Evolutionary conservation across 495 filamentous ascomycete genomes (phyloP).

Genomic region (Venustampulla echinocandica): DNA sequence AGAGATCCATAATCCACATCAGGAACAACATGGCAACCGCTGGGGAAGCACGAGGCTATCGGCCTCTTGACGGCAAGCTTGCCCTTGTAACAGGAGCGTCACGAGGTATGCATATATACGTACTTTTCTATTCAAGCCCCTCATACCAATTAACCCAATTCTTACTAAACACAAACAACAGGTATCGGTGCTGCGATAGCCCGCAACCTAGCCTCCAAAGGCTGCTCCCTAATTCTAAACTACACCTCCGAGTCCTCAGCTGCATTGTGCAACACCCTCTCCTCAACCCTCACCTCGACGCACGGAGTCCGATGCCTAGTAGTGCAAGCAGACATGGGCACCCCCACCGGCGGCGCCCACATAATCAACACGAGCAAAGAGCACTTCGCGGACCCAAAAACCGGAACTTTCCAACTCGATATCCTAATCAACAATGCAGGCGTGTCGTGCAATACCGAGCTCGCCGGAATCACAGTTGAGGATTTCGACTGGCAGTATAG

Average conservation of each 20-base stretch:
- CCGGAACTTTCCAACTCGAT: slow-evolving; percentile 57
- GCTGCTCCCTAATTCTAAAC: slow-evolving; percentile 58
- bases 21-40: too few relatives aligned
- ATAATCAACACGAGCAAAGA: slow-evolving; percentile 29
- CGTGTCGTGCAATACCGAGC: slow-evolving; percentile 47
- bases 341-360: slow-evolving; percentile 26
- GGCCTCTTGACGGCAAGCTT: slow-evolving; percentile 55
- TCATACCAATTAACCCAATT: too few relatives aligned
- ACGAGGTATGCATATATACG: slow-evolving; percentile 41
- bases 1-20: too few relatives aligned
- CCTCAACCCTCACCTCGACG: slow-evolving; percentile 16
- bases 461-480: slow-evolving; percentile 48
- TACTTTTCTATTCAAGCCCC: slow-evolving; percentile 3
- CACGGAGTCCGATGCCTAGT: slow-evolving; percentile 31
- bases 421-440: slow-evolving; percentile 89
- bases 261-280: slow-evolving; percentile 33
- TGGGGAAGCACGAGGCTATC: slow-evolving; percentile 12
- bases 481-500: slow-evolving; percentile 65
- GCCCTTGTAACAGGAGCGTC: slow-evolving; percentile 73
- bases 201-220: slow-evolving; percentile 68
- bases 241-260: slow-evolving; percentile 56
- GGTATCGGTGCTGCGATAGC: slow-evolving; percentile 84
- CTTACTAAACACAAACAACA: too few relatives aligned
- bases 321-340: slow-evolving; percentile 39
- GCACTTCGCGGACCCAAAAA: slow-evolving; percentile 21